Percentiles rank a stretch among this genome's conserved stretches.
Conservation (phyloP, 2,329 filamentous ascomycete genomes). For the Gliomastix tumulicola region DNA sequence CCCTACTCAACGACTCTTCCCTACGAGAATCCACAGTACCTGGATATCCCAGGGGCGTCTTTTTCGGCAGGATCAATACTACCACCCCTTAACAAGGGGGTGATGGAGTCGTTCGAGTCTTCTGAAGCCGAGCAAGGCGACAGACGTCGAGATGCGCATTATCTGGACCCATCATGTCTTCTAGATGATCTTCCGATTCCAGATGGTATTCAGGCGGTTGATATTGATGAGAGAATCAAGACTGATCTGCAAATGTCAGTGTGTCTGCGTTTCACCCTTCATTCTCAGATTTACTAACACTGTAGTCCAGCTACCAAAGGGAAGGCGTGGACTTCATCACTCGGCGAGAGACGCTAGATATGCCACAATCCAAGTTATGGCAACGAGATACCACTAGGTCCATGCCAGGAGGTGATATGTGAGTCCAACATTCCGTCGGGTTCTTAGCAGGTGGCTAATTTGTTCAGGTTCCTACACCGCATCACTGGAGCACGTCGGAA, state of each 20-base stretch:
- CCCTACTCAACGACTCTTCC: neutral
- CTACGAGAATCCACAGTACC: conserved; percentile 1
- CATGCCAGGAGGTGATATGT: no score
- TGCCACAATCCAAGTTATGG: no score
- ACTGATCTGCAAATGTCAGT: neutral
- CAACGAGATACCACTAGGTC: no score
- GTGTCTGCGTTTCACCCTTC: neutral
- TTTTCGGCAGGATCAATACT: neutral
- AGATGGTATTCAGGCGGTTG: neutral
- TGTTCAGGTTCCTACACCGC: neutral
- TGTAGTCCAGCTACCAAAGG: neutral
- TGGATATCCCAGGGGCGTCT: neutral
- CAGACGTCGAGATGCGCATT: neutral
- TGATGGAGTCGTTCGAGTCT: neutral
- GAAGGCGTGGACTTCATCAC: neutral
- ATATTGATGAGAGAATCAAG: neutral
- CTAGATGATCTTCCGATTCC: neutral
- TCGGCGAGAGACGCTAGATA: neutral
- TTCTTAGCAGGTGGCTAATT: no score
- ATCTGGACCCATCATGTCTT: neutral
- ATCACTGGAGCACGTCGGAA: neutral
- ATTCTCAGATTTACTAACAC: neutral
- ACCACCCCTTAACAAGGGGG: neutral
- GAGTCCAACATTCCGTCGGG: no score
- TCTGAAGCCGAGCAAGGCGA: neutral